Evolutionary conservation across 2,329 filamentous ascomycete species (phyloP), one percentile per base, ranked within the genome.

Genomic region (Scleromitrula shiraiana): DNA sequence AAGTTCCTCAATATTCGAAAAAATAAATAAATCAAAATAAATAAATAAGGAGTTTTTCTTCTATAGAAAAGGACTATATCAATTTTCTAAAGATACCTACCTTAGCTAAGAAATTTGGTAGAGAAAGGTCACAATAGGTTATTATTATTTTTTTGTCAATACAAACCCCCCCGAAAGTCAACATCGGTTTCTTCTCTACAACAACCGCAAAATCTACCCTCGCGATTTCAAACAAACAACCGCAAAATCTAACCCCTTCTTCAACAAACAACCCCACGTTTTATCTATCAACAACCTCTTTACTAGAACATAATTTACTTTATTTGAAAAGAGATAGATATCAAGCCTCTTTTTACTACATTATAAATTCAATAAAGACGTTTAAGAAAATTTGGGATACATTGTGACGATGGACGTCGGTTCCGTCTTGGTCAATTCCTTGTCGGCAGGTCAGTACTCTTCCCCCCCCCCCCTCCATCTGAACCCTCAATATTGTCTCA

Each of bases 341-440:
- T 32, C 2, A 35, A 27, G 10, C 15, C 29, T 26, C 23, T 10
- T 20, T 7, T 29, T 23, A 33, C 14, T 33, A 15, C 22, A 41
- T n/a, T 15, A 24, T 32, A 5, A 27, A 14, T n/a, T n/a, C 12
- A 22, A 35, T 19, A 33, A 41, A 27, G 7, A 24, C 37, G 6
- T 41, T 27, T 15, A 9, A 17, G n/a, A n/a, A 24, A 27, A n/a
- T 19, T 24, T 15, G 26, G 27, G 29, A 33, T n/a, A 22, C 41
- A 9, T 32, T 41, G 58, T 76, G 70, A 78, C 74, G 75, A 90
- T 94, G 85, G 88, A 97, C 75, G 94, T 97, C 76, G 95, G 91
- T 76, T 85, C 89, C 74, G 91, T 98, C 75, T 85, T 98, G 76
- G 82, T 88, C 72, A 91, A 90, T 76, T 97, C 93, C 70, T 82